Conservation (phyloP, 1,139 yeast genomes). For the Meyerozyma elateridarum region DNA sequence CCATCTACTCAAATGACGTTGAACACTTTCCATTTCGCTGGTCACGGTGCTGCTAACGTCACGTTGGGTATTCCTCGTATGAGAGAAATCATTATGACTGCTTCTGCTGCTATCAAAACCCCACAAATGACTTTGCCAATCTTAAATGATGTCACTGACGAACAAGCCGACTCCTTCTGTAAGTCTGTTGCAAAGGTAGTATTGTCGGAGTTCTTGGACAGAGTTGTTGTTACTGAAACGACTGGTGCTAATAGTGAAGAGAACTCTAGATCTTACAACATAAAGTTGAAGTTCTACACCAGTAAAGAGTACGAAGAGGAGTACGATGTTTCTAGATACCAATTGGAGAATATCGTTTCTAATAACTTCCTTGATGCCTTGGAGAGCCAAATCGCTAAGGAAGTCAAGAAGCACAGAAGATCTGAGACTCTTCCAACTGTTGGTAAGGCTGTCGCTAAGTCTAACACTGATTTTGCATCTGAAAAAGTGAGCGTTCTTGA, state of each 20-base stretch:
- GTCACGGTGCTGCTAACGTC: conserved; percentile 99
- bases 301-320: conserved; percentile 76
- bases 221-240: conserved; percentile 83
- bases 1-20: conserved; percentile 99
- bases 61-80: conserved; percentile 99
- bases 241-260: conserved; percentile 57
- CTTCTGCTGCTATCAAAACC: conserved; percentile 89
- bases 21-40: conserved; percentile 99
- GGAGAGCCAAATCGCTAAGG: conserved; percentile 71
- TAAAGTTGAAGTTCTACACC: conserved; percentile 72
- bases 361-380: conserved; percentile 62
- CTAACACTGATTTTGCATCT: conserved; percentile 41
- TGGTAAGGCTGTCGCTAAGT: conserved; percentile 68
- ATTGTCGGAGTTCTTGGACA: conserved; percentile 84
- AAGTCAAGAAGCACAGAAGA: conserved; percentile 76
- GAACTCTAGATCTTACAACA: conserved; percentile 68
- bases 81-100: conserved; percentile 99
- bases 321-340: conserved; percentile 80
- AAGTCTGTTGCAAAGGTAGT: conserved; percentile 82
- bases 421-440: conserved; percentile 54
- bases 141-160: conserved; percentile 71
- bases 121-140: conserved; percentile 97
- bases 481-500: conserved; percentile 27
- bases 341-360: conserved; percentile 67
- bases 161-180: conserved; percentile 89